Evolutionary conservation across 352 stramenopile species (phyloP), one percentile per base, ranked within the genome.

Genomic region (Pythium plurisporium): DNA sequence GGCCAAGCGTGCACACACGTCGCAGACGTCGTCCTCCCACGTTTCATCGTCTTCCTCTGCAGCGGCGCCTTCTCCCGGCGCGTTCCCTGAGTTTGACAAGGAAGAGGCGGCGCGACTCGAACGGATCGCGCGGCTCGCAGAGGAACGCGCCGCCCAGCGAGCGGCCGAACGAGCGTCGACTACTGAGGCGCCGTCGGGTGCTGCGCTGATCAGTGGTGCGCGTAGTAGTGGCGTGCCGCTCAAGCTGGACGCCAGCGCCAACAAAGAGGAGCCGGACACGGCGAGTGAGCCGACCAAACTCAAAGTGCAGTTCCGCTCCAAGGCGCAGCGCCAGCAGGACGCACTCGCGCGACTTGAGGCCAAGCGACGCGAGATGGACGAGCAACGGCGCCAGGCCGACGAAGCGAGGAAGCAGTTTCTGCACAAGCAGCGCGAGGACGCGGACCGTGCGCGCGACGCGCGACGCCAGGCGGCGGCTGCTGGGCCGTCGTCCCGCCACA

Each of bases 251-350:
- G 34, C n/a, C n/a, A n/a, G n/a, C n/a, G n/a, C n/a, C n/a, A n/a
- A n/a, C n/a, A n/a, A n/a, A 9, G 22, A 30, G 1, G 22, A 45
- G 1, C 33, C 26, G 27, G 5, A 64, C 4, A 40, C 25, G 2
- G 37, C 17, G 23, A 59, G 48, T 29, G 40, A 44, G 27, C 37
- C 49, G 9, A 40, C 51, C 0, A 47, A 37, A 1, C 25, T 51
- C 27, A 89, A 89, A 58, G 79, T 87, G 1, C 69, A 49, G 40
- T 96, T 96, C 59, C 74, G 79, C 0, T 87, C 82, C 4, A 96
- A 93, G 47, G 82, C 74, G 25, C 81, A 96, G 72, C 71, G 86
- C 27, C 70, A 94, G 59, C 67, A 88, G 57, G 74, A 90, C 5
- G 86, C 84, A 19, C 68, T 94, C 17, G 76, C 75, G 63, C 72